Percentiles rank a stretch among this genome's conserved stretches.
phyloP scores from a whole-genome alignment of 1,284 basidiomycete genomes.

The Papiliotrema flavescens region DNA sequence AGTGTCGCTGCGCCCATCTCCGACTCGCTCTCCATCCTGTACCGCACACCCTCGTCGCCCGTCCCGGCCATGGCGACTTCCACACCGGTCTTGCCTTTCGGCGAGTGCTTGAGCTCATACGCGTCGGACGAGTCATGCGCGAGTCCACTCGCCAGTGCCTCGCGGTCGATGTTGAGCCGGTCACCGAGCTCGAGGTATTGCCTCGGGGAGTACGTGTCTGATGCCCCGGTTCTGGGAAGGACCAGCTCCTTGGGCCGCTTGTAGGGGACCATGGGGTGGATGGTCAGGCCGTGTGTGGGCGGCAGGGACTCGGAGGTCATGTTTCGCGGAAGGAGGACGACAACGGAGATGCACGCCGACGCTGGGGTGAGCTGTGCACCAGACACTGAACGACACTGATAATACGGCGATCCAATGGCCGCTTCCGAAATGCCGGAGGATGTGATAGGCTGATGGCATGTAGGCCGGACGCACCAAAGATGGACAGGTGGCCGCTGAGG shows the following conservation, averaged over 20 bases:
- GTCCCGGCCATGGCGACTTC: no score
- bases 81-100: neutral
- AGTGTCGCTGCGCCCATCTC: no score
- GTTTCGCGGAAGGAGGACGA: conserved; percentile 35
- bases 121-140: neutral
- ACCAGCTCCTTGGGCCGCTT: conserved; percentile 1
- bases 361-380: conserved; percentile 3
- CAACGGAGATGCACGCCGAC: conserved; percentile 25
- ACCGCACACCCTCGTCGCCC: neutral
- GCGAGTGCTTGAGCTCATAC: conserved; percentile 7
- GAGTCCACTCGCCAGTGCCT: conserved; percentile 4
- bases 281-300: neutral
- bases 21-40: neutral
- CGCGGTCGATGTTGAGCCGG: conserved; percentile 28
- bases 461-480: conserved; percentile 24
- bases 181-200: conserved; percentile 22
- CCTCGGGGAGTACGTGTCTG: neutral
- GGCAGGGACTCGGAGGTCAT: conserved; percentile 16
- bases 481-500: conserved; percentile 18
- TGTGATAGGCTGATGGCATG: neutral
- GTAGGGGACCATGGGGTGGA: conserved; percentile 15
- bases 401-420: no score
- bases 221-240: no score
- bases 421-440: neutral
- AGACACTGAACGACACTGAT: no score